Base-by-base conservation (phyloP, 2,329 filamentous ascomycete genomes). In the Calonectria pseudoreteaudii region DNA sequence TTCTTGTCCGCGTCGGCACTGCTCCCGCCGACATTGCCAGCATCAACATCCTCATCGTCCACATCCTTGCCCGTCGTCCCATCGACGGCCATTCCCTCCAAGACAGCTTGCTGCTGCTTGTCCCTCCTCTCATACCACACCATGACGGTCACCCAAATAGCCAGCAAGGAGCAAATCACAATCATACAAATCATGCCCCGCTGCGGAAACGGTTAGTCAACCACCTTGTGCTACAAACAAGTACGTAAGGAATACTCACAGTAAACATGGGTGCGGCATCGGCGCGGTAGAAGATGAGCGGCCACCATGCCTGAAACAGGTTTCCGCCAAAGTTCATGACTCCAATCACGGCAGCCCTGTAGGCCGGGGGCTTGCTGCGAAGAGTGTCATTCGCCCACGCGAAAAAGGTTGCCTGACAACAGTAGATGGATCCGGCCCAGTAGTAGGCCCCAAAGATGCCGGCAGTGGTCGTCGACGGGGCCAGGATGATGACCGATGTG, bases 341-440 rank as follows among this genome's bases (percentile, higher is more conserved):
- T 3, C 79, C 75, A 75, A 84, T 81, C 79, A 85, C 84, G 23
- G 78, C 79, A 8, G 80, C 71, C 28, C 77, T 76, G 49, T 83
- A 79, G 31, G 81, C 74, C 58, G 81, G 80, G 2, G 82, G 83
- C 72, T 81, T 84, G 16, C 81, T 82, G 5, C 88, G 87, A n/a
- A 89, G 79, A 0, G 86, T 85, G 79, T 91, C 90, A 13, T 88
- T 91, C 6, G 86, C 85, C 88, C 89, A 91, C 1, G 89, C 90
- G 73, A 90, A 90, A 3, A 85, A 79, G 2, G 72, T 74, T 9
- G 72, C 72, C 50, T 74, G 72, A 26, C 72, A 74, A 49, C 72
- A 74, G 56, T 74, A 74, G 28, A 74, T 74, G 16, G 72, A 71
- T 0, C 72, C 72, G 0, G 72, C 72, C 72, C 72, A 74, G 68